Conservation (phyloP, 768 basidiomycete genomes). For the Tylopilus sp. region DNA sequence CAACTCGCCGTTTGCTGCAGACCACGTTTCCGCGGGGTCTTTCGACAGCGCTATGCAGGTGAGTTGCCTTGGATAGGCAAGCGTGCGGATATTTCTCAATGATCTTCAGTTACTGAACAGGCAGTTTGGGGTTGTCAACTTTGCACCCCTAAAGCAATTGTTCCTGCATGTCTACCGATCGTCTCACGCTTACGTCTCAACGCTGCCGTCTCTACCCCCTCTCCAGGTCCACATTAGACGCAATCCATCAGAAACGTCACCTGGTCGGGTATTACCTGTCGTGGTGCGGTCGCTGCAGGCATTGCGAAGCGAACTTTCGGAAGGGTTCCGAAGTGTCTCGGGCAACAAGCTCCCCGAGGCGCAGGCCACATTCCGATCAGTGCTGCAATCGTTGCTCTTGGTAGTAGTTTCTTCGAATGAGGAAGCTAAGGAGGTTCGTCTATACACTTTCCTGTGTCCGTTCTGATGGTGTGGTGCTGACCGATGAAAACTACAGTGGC, state of each 20-base stretch:
- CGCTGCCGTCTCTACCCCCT: conserved; percentile 84
- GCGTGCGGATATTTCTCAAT: neutral
- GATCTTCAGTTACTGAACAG: conserved; percentile 72
- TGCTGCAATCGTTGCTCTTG: conserved; percentile 72
- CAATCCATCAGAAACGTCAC: conserved; percentile 72
- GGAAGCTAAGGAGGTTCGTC: conserved; percentile 81
- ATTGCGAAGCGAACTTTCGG: conserved; percentile 76
- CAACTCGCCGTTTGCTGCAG: conserved; percentile 91
- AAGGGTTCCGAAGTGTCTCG: conserved; percentile 83
- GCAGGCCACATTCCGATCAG: conserved; percentile 73
- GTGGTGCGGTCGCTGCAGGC: conserved; percentile 64
- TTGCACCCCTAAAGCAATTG: conserved; percentile 77
- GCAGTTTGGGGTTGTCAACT: conserved; percentile 91
- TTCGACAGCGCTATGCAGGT: conserved; percentile 99
- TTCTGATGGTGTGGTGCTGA: conserved; percentile 7
- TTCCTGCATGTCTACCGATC: conserved; percentile 88
- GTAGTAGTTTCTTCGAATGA: conserved; percentile 78
- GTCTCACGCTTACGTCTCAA: conserved; percentile 84
- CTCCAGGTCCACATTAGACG: conserved; percentile 85
- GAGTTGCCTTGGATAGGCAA: conserved; percentile 17
- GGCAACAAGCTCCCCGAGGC: conserved; percentile 87
- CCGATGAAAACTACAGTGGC: conserved; percentile 58
- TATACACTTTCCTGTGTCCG: neutral
- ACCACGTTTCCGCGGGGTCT: conserved; percentile 93
- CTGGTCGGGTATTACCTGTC: conserved; percentile 78